Percentiles rank a stretch among this genome's conserved stretches.
phyloP scores from a whole-genome alignment of 1,139 yeast genomes.

The Saccharomyces hybrid region DNA sequence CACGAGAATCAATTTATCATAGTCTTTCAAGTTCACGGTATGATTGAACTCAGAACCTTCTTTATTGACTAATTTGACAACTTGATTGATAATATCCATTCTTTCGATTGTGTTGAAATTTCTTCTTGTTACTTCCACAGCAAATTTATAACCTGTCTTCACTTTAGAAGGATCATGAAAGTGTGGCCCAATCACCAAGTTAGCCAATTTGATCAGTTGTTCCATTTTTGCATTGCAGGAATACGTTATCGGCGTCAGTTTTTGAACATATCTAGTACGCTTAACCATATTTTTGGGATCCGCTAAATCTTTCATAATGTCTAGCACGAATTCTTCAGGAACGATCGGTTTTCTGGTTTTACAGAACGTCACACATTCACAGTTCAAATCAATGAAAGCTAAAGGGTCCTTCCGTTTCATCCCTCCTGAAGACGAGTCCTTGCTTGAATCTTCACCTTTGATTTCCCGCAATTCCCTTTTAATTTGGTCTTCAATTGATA shows the following conservation, averaged over 20 bases:
- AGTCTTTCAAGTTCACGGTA: constrained; percentile 70
- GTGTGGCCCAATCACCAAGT: constrained; percentile 54
- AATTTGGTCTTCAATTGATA: constrained; percentile 70
- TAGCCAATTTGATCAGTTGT: constrained; percentile 54
- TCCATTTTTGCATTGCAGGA: constrained; percentile 69
- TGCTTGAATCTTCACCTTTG: constrained; percentile 31
- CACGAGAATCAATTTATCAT: constrained; percentile 70
- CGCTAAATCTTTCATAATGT: constrained; percentile 54
- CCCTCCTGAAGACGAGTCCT: constrained; percentile 19
- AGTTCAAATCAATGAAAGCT: constrained; percentile 59
- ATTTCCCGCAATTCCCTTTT: constrained; percentile 58
- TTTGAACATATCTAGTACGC: constrained; percentile 66
- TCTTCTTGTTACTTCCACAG: constrained; percentile 72
- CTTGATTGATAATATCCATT: constrained; percentile 57
- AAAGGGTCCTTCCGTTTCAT: constrained; percentile 42
- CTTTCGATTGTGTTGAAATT: constrained; percentile 69
- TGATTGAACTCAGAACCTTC: constrained; percentile 49
- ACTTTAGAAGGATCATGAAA: constrained; percentile 50
- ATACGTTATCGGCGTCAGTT: constrained; percentile 68
- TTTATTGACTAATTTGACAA: constrained; percentile 67
- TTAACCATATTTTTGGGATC: constrained; percentile 39
- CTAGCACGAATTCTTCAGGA: constrained; percentile 63
- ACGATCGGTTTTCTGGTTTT: constrained; percentile 71
- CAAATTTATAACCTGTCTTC: constrained; percentile 51
- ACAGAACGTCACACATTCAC: constrained; percentile 81